Conservation (phyloP, 257 asterid genomes). For the Nicotiana paniculata region DNA sequence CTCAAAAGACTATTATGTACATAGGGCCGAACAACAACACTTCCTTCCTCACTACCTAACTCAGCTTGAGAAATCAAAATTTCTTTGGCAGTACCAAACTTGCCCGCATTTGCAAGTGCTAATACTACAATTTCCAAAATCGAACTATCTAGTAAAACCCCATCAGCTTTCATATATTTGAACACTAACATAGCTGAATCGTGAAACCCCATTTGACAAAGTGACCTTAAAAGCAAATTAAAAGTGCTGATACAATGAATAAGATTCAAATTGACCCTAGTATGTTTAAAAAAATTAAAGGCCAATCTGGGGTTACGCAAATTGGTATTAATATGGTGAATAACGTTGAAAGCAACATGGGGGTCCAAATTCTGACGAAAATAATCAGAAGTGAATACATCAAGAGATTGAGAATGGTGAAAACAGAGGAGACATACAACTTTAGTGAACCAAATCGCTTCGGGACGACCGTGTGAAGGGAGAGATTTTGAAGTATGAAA, state of each 20-base stretch:
- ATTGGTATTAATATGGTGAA: slow-evolving; percentile 40
- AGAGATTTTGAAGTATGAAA: slow-evolving; percentile 35
- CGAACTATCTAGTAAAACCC: slow-evolving; percentile 32
- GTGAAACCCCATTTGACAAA: slow-evolving; percentile 47
- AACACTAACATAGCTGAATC: slow-evolving; percentile 46
- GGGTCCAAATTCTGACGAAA: slow-evolving; percentile 57
- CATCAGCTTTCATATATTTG: slow-evolving; percentile 57
- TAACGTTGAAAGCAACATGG: slow-evolving; percentile 50
- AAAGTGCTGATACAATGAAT: slow-evolving; percentile 41
- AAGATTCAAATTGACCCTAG: slow-evolving; percentile 56
- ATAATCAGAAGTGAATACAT: slow-evolving; percentile 44
- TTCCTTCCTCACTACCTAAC: slow-evolving; percentile 31
- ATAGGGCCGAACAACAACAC: slow-evolving; percentile 35
- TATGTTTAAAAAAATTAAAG: slow-evolving; percentile 54
- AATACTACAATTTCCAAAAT: slow-evolving; percentile 39
- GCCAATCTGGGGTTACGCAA: slow-evolving; percentile 55
- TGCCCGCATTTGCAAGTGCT: slow-evolving; percentile 44
- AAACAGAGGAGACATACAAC: slow-evolving; percentile 70
- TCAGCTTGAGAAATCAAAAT: slow-evolving; percentile 60
- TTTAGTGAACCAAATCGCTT: slow-evolving; percentile 69
- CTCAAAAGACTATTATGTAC: slow-evolving; percentile 61
- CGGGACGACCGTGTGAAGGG: slow-evolving; percentile 17
- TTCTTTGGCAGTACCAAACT: slow-evolving; percentile 50
- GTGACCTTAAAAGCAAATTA: slow-evolving; percentile 56
- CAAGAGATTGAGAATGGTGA: slow-evolving; percentile 36